Evolutionary conservation across 371 early-diverging fungal species (phyloP).

Genomic region (Mortierella sp.): DNA sequence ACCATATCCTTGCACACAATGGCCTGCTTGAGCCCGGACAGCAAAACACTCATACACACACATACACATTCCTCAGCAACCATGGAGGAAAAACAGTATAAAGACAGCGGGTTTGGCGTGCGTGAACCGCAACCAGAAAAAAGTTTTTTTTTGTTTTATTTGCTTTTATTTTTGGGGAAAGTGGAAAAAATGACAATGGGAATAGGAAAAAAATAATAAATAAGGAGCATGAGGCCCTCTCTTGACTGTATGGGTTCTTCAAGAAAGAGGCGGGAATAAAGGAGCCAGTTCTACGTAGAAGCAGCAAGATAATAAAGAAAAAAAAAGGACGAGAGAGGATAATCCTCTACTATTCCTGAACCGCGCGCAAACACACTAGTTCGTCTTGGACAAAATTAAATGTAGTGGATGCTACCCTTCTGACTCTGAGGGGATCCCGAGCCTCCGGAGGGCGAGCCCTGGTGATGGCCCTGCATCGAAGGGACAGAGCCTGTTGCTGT

Average conservation of each 20-base stretch:
- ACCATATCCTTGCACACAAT: too few relatives aligned
- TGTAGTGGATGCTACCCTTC: constrained; percentile 55
- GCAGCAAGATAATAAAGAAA: background rate
- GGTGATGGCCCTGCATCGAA: constrained; percentile 3
- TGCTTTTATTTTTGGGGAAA: background rate
- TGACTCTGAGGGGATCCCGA: constrained; percentile 57
- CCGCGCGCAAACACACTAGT: background rate
- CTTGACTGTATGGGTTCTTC: background rate
- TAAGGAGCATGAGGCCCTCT: background rate
- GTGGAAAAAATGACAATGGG: background rate
- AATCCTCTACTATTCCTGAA: too few relatives aligned
- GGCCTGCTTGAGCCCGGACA: too few relatives aligned
- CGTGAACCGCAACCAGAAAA: background rate
- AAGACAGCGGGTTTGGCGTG: background rate
- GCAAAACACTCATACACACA: background rate
- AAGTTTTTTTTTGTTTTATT: constrained; percentile 18
- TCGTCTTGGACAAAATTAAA: constrained; percentile 19
- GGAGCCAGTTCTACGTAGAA: background rate
- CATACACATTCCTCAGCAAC: background rate
- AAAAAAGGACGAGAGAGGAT: background rate
- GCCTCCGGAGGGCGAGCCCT: constrained; percentile 28
- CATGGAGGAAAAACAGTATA: background rate
- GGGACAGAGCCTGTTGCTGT: constrained; percentile 28
- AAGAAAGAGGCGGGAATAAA: constrained; percentile 11
- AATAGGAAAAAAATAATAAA: background rate